phyloP scores from a whole-genome alignment of 2,329 filamentous ascomycete genomes.

The Fusarium annulatum region DNA sequence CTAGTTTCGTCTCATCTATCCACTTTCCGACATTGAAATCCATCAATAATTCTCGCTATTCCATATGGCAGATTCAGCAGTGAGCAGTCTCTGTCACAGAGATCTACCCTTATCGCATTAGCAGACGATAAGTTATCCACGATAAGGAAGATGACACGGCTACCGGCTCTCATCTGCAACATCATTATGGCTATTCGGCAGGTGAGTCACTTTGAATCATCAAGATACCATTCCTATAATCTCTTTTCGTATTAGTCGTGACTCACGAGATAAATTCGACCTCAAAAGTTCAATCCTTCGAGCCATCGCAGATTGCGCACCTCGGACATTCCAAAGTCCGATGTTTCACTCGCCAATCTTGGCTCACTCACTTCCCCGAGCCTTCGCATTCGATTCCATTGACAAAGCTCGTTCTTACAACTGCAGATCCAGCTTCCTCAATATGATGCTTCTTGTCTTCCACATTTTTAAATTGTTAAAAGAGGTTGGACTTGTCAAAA shows the following conservation, averaged over 20 bases:
- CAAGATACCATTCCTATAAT: not conserved
- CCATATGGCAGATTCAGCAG: not conserved
- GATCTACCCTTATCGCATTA: no score
- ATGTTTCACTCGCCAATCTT: not conserved
- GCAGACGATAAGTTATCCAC: not conserved
- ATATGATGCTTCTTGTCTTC: not conserved
- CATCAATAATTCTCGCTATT: not conserved
- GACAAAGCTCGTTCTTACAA: no score
- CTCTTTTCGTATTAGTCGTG: not conserved
- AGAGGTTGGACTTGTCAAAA: fast-evolving
- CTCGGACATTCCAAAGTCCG: constrained; percentile 14
- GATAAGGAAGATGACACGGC: not conserved
- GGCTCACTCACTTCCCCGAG: not conserved
- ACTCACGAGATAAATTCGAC: not conserved
- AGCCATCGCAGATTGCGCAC: not conserved
- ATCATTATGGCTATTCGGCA: not conserved
- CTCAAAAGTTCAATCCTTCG: not conserved
- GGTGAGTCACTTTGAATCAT: constrained; percentile 2
- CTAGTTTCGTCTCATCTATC: fast-evolving
- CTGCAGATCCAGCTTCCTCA: fast-evolving
- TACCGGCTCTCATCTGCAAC: not conserved
- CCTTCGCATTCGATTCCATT: not conserved
- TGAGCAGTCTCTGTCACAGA: not conserved
- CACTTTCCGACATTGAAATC: fast-evolving
- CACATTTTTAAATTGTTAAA: fast-evolving